Percentiles rank a stretch among this genome's conserved stretches.
These are phyloP conservation scores for Russula compacta DNA, from an alignment of 768 basidiomycete species.

Conservation along the genomic window DNA sequence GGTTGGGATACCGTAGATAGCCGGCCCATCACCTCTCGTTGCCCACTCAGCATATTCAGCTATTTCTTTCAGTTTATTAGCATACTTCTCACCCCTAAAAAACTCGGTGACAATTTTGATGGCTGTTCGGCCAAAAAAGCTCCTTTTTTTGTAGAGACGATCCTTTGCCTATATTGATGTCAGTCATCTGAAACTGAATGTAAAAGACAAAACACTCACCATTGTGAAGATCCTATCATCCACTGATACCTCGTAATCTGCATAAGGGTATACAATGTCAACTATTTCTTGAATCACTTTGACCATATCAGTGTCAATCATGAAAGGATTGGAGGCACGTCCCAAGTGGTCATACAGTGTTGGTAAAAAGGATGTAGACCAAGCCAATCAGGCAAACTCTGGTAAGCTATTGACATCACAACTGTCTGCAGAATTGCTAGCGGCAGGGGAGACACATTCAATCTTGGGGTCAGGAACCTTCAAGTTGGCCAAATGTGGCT, in stretches of 20 bases:
- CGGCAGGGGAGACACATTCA: not conserved
- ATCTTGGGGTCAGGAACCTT: too few species aligned
- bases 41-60: not conserved
- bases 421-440: not conserved
- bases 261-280: not conserved
- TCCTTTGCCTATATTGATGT: not conserved
- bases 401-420: not conserved
- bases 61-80: not conserved
- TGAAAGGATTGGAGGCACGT: not conserved
- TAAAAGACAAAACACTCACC: not conserved
- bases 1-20: not conserved
- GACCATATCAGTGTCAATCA: not conserved
- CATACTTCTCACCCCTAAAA: not conserved
- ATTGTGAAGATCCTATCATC: not conserved
- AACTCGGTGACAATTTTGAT: not conserved
- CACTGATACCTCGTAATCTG: not conserved
- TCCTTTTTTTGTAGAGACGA: not conserved
- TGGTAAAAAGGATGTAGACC: not conserved
- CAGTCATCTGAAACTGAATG: too few species aligned
- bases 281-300: not conserved
- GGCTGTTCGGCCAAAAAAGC: not conserved
- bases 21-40: not conserved
- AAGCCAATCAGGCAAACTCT: not conserved
- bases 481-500: too few species aligned
- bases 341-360: not conserved